Base-by-base conservation (phyloP, 208 protist genomes). In the Wallacemonas sp. region DNA sequence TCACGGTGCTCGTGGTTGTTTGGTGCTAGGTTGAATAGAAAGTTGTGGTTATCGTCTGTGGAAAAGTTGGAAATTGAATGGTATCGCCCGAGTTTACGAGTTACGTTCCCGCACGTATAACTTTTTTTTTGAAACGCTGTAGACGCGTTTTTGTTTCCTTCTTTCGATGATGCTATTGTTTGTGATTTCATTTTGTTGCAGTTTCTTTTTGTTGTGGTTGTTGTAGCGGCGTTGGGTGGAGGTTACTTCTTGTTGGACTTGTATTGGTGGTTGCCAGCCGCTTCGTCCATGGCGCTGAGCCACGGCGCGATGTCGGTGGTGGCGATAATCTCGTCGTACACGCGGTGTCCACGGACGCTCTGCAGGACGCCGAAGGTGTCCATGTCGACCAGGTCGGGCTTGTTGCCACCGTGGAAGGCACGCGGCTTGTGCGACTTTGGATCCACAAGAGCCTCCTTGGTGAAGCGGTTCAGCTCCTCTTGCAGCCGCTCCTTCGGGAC, bases 351-450 rank as follows among this genome's bases (percentile, higher is more conserved):
- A 16, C 89, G 81, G 3, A 96, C 80, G 5, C 87, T 81, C 63
- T 96, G 88, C 17, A 96, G 78, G 16, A 96, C 89, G 62, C 92
- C 92, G 68, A 93, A 95, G n/a, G 79, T 81, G 48, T 96, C 92
- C 19, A 95, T n/a, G 67, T 96, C 92, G 0, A 76, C 92, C 61
- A 94, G 65, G 72, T 95, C 89, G 17, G 92, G 92, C 56, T 77
- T 88, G 27, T 60, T 81, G 60, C 92, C 92, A 19, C 92, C 92
- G 70, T 96, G 87, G 58, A 96, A 96, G 16, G 63, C 21, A 26
- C 69, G 67, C 2, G 75, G 66, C 72, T 85, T 84, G 44, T 84
- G 79, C 17, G 72, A 70, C 68, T 83, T 84, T 19, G 76, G 68
- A 65, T 89, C 80, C 5, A 81, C 54, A 17, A 93, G 74, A 1